These are phyloP conservation scores for Arthrobotrys iridis DNA, from an alignment of 2,329 filamentous ascomycete genomes.

Conservation along the genomic window DNA sequence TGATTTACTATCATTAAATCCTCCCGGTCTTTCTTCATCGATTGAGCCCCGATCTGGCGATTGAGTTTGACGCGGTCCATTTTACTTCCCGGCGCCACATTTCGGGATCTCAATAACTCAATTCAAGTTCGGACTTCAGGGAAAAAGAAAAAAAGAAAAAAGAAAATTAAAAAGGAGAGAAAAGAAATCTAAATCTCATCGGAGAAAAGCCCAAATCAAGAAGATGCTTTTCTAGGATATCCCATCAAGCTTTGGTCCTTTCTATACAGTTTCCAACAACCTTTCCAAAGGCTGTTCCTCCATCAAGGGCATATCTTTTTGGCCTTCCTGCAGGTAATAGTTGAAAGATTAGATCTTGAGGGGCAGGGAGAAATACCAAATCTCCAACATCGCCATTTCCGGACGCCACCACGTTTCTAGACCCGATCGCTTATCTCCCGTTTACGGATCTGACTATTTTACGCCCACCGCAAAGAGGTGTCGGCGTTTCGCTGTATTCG, in stretches of 20 bases:
- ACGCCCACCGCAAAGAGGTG: constrained; percentile 21
- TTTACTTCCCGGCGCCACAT: background rate
- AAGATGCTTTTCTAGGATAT: constrained; percentile 1
- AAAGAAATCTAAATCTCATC: background rate
- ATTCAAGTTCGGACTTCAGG: background rate
- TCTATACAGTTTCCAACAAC: constrained; percentile 24
- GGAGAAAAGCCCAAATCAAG: background rate
- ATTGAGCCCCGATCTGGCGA: background rate
- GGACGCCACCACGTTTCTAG: constrained; percentile 53
- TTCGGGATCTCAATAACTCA: background rate
- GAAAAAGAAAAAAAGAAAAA: no score
- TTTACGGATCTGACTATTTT: constrained; percentile 44
- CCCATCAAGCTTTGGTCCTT: constrained; percentile 17
- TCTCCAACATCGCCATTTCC: constrained; percentile 52
- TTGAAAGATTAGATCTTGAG: background rate
- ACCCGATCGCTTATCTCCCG: constrained; percentile 50
- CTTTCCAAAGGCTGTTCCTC: background rate
- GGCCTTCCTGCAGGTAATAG: constrained; percentile 3
- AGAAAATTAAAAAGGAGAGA: no score
- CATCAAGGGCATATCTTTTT: constrained; percentile 11
- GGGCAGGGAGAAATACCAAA: constrained; percentile 4
- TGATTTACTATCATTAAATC: background rate
- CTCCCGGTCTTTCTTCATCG: background rate
- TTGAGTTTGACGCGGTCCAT: background rate
- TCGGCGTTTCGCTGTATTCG: constrained; percentile 3